Evolutionary conservation across 164 flowering plant genomes (phyloP).

Genomic region (Umbilicus rupestris): DNA sequence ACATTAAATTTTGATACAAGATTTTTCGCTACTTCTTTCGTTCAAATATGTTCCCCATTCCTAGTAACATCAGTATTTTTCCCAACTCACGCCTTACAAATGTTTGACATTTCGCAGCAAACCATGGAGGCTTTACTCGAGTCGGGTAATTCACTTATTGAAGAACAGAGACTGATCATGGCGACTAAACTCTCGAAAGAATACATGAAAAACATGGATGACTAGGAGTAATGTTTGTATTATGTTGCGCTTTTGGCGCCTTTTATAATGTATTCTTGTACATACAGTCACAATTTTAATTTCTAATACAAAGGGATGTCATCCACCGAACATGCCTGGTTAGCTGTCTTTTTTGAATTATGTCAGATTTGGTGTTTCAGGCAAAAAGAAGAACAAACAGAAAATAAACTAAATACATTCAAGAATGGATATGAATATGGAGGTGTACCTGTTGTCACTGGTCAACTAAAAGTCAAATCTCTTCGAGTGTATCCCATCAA

Average conservation of each 20-base stretch:
- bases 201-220: slow-evolving; percentile 85
- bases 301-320: background rate
- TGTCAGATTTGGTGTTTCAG: too few species aligned
- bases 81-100: background rate
- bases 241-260: background rate
- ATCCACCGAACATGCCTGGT: too few species aligned
- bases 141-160: slow-evolving; percentile 70
- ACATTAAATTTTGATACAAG: too few species aligned
- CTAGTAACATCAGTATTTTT: background rate
- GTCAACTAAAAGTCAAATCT: background rate
- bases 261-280: too few species aligned
- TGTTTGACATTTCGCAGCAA: slow-evolving; percentile 41
- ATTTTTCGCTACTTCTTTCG: too few species aligned
- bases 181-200: slow-evolving; percentile 71
- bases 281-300: too few species aligned
- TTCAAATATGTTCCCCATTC: background rate
- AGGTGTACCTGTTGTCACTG: background rate
- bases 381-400: too few species aligned
- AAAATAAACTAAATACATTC: too few species aligned
- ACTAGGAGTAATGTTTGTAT: slow-evolving; percentile 13
- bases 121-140: slow-evolving; percentile 79
- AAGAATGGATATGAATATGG: too few species aligned
- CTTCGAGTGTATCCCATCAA: background rate
- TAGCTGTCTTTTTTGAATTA: too few species aligned
- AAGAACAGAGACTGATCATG: slow-evolving; percentile 67